Percentiles rank a stretch among this genome's conserved stretches.
Evolutionary conservation across 805 yeast species (phyloP).

Genomic region (Metschnikowia peoriensis): DNA sequence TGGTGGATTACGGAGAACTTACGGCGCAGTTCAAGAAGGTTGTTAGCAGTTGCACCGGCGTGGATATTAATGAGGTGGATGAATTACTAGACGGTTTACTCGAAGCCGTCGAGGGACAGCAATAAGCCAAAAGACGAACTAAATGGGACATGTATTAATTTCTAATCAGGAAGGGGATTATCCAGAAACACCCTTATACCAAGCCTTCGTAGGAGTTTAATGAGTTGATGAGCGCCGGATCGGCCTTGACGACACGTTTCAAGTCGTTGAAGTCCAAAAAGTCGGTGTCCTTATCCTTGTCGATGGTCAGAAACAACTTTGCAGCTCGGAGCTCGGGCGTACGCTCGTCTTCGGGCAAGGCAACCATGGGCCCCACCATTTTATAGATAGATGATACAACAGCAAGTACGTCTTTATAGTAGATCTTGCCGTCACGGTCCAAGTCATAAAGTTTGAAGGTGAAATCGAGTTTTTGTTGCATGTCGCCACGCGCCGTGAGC

Average conservation of each 20-base stretch:
- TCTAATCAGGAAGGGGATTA: constrained; percentile 56
- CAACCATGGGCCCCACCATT: constrained; percentile 95
- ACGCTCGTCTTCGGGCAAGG: constrained; percentile 80
- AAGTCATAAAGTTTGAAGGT: constrained; percentile 85
- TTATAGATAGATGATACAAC: constrained; percentile 84
- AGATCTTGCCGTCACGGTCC: constrained; percentile 72
- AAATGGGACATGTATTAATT: constrained; percentile 77
- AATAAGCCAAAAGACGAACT: constrained; percentile 65
- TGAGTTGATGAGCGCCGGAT: constrained; percentile 73
- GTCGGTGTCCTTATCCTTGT: constrained; percentile 64
- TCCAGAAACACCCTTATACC: constrained; percentile 50
- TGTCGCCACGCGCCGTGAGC: constrained; percentile 79
- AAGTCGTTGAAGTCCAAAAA: constrained; percentile 78
- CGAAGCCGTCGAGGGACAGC: constrained; percentile 81
- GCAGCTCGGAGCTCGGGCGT: constrained; percentile 87
- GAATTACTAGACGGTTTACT: constrained; percentile 77
- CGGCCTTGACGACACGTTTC: constrained; percentile 73
- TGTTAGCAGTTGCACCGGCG: constrained; percentile 86
- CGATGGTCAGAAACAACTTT: constrained; percentile 74
- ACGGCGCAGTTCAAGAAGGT: constrained; percentile 78
- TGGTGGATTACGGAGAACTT: constrained; percentile 44
- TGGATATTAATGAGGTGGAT: constrained; percentile 77
- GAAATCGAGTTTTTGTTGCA: constrained; percentile 86
- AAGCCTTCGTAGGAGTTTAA: constrained; percentile 78
- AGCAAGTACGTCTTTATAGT: constrained; percentile 72